These are phyloP conservation scores for Cyclostephanos invisitatus DNA, from an alignment of 108 stramenopile species.

Conservation along the genomic window DNA sequence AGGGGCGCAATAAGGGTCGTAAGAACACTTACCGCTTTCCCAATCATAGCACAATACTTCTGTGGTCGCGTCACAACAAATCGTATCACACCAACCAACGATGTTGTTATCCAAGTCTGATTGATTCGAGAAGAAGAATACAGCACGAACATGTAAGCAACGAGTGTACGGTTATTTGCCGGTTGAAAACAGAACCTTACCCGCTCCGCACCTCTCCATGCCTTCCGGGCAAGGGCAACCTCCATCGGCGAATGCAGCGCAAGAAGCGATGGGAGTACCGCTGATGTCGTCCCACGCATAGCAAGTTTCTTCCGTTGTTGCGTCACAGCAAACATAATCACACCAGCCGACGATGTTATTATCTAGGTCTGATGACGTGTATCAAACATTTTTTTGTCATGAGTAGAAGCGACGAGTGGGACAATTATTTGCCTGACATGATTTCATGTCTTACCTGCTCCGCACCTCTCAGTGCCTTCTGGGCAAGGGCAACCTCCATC, in stretches of 20 bases:
- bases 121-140: not conserved
- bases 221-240: not conserved
- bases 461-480: not conserved
- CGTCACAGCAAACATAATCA: not conserved
- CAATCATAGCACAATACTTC: not conserved
- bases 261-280: not conserved
- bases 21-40: not conserved
- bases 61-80: not conserved
- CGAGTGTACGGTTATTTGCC: not conserved
- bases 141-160: not conserved
- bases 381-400: not conserved
- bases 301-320: not conserved
- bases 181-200: not conserved
- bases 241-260: not conserved
- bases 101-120: not conserved
- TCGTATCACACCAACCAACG: not conserved
- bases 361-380: not conserved
- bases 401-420: not conserved
- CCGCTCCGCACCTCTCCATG: not conserved
- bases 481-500: conserved; percentile 2
- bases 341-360: not conserved
- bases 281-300: not conserved
- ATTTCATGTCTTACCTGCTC: not conserved
- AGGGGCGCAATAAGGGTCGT: not conserved
- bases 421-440: not conserved